These are phyloP conservation scores for Setomelanomma holmii DNA, from an alignment of 2,329 filamentous ascomycete genomes.

Conservation along the genomic window DNA sequence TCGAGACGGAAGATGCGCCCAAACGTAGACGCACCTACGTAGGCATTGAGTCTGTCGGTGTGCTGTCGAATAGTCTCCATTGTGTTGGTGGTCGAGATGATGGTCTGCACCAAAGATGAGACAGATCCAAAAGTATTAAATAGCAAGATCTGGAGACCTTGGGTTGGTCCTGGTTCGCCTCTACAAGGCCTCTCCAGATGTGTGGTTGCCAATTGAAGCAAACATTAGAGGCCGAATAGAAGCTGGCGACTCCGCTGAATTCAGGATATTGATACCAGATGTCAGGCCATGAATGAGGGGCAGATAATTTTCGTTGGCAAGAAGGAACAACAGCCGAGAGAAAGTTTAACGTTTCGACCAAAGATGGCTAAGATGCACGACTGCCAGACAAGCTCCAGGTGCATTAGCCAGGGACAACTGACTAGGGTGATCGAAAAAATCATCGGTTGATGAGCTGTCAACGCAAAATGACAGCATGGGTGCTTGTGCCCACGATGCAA, in stretches of 20 bases:
- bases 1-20: constrained; percentile 73
- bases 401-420: constrained; percentile 17
- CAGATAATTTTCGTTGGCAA: constrained; percentile 7
- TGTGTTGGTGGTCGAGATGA: constrained; percentile 4
- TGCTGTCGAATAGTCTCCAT: constrained; percentile 33
- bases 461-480: constrained; percentile 30
- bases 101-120: not conserved
- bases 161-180: not conserved
- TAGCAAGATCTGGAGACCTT: not conserved
- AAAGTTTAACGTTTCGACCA: constrained; percentile 4
- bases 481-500: constrained; percentile 13
- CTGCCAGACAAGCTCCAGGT: constrained; percentile 19
- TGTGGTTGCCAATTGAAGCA: constrained; percentile 17
- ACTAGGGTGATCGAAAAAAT: constrained; percentile 3
- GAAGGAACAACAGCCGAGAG: constrained; percentile 17
- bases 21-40: constrained; percentile 43
- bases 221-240: constrained; percentile 13
- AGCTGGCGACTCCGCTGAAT: constrained; percentile 7
- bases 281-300: constrained; percentile 19
- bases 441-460: constrained; percentile 24
- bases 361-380: constrained; percentile 7
- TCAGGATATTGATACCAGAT: constrained; percentile 4
- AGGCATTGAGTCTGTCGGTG: constrained; percentile 30
- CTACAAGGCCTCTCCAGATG: not conserved
- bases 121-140: not conserved